Evolutionary conservation across 495 filamentous ascomycete species (phyloP), one percentile per base, ranked within the genome.

Genomic region (Halenospora varia): DNA sequence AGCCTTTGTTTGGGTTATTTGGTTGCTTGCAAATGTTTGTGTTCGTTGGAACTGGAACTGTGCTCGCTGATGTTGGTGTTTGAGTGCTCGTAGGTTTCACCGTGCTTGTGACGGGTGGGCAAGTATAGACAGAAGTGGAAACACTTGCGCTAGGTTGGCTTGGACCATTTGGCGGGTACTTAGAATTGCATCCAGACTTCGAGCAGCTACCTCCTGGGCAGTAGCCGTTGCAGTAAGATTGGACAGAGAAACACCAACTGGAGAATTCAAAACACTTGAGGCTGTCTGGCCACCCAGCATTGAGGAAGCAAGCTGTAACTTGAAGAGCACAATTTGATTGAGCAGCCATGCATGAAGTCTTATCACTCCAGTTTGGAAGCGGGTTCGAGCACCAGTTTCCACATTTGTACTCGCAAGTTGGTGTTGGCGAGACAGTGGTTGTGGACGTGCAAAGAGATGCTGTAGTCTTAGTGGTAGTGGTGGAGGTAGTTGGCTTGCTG

Each of bases 341-440:
- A 22, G 72, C 68, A 1, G 35, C 44, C 46, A 68, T 64, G 66
- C 77, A 80, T 25, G 58, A 49, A 3, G 63, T 35, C 20, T 61
- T 35, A 57, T 75, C 73, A n/a, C 60, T 55, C 69, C 70, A 80
- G 59, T 68, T 56, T 25, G 77, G 76, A 10, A 80, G 51, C 3
- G 75, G 73, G n/a, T 65, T 63, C 10, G 74, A 74, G 67, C 77
- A 80, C 77, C 77, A 80, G 25, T 69, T 73, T 47, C 77, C 77
- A 61, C 75, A 74, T 53, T 71, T 68, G 64, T 77, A 79, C 50
- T 80, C 77, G 63, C 77, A 80, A 20, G 67, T 69, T 23, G 75
- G 58, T 1, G 73, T 71, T 41, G 71, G 65, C 18, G 71, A 70
- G 23, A 66, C 64, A 42, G 75, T 75, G 25, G 66, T 65, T 26